Base-by-base conservation (phyloP, 306 rosid genomes). In the Pyrus betulifolia region DNA sequence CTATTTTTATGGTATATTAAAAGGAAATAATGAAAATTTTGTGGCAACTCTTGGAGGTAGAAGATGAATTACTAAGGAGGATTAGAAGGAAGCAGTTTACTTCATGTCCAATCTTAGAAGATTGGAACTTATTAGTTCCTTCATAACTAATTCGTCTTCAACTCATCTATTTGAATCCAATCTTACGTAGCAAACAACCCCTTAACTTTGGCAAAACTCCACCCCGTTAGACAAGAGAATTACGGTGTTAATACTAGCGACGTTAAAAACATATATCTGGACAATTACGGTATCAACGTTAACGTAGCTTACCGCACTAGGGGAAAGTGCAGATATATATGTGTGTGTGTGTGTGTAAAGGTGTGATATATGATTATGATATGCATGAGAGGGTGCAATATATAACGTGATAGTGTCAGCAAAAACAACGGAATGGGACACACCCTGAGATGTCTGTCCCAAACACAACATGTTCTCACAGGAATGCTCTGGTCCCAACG, bases 391-490 rank as follows among this genome's bases (percentile, higher is more conserved):
- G 68, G 73, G 63, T 76, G 70, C 51, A 22, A 51, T 55, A 17
- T 51, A 51, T 51, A 82, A 80, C 82, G 81, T 87, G 91, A 42
- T 54, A 22, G 80, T 85, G 91, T 89, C 90, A 83, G 91, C 93
- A 74, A 69, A 89, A 89, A 81, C 78, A 89, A 85, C 88, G 87
- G 90, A 83, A 80, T 83, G 83, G 80, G 80, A 75, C 78, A 80
- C 72, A 76, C 76, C 46, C 61, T 61, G 30, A 6, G 55, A 42
- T 68, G 79, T 83, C 68, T 83, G 85, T 75, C 81, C 81, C 85
- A 84, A 82, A 83, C 86, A 85, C 77, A 77, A 77, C 90, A 86
- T 72, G 87, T 88, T 85, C 85, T 85, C 74, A 27, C 72, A 78
- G 61, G 42, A 61, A 64, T 76, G 57, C 69, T 76, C 73, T 61